A percentile compares a stretch with the other conserved stretches of the same genome.
phyloP scores from a whole-genome alignment of 2,329 filamentous ascomycete genomes.

The Corynespora cassiicola region DNA sequence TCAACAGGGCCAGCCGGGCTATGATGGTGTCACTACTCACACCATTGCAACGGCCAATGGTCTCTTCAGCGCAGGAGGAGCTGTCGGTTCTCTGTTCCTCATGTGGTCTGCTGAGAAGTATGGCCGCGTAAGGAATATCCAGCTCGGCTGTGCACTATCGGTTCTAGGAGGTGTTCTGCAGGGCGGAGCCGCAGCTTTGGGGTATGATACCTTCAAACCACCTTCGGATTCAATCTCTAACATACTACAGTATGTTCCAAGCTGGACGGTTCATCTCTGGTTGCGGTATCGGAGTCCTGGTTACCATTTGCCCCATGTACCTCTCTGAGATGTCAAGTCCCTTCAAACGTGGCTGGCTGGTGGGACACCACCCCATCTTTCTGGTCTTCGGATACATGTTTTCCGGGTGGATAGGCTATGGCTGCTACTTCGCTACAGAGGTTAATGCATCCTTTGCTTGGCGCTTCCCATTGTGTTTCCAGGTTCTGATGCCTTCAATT shows the following conservation, averaged over 20 bases:
- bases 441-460: conserved; percentile 50
- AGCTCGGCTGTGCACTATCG: conserved; percentile 53
- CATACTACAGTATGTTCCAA: conserved; percentile 50
- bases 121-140: conserved; percentile 55
- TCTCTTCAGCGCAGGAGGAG: conserved; percentile 57
- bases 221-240: conserved; percentile 5
- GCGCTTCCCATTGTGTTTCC: conserved; percentile 54
- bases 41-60: conserved; percentile 59
- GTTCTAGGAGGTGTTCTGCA: conserved; percentile 57
- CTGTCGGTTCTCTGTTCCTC: conserved; percentile 55
- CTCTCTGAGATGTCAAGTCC: conserved; percentile 52
- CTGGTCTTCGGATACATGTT: conserved; percentile 57
- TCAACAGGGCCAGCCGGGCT: conserved; percentile 50
- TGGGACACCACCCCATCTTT: conserved; percentile 50
- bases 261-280: conserved; percentile 52
- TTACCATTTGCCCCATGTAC: conserved; percentile 55
- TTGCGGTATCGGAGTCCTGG: conserved; percentile 51
- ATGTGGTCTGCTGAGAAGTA: conserved; percentile 58
- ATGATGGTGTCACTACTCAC: conserved; percentile 53
- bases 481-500: conserved; percentile 48
- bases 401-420: conserved; percentile 53
- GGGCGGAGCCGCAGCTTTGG: conserved; percentile 52
- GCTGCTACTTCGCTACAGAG: conserved; percentile 50
- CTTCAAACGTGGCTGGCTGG: conserved; percentile 52
- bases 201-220: conserved; percentile 27